Conservation (phyloP, 2,329 filamentous ascomycete species). For the Ophiostoma sp. region DNA sequence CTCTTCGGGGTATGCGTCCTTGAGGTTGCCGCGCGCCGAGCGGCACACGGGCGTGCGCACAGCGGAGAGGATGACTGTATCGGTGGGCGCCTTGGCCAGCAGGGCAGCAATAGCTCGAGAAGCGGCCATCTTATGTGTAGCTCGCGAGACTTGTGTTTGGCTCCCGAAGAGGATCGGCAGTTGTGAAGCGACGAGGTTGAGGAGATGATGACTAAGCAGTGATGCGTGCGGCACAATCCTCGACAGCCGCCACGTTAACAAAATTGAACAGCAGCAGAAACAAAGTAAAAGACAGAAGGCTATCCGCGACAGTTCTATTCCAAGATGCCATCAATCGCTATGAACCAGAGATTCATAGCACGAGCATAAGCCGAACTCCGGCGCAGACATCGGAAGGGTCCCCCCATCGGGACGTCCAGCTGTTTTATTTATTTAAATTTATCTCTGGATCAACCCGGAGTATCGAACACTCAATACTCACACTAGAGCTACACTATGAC, state of each 20-base stretch:
- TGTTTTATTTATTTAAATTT: background rate
- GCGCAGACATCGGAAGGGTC: slow-evolving; percentile 1
- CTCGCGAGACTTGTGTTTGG: background rate
- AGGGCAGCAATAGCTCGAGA: slow-evolving; percentile 67
- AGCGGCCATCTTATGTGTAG: slow-evolving; percentile 39
- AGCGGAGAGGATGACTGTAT: slow-evolving; percentile 85
- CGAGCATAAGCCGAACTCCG: background rate
- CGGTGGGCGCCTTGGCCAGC: slow-evolving; percentile 70
- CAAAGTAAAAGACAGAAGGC: background rate
- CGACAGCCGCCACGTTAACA: background rate
- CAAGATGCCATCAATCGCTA: background rate
- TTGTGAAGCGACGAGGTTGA: slow-evolving; percentile 8
- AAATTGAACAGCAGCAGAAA: background rate
- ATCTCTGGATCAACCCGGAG: background rate
- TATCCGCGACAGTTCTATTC: background rate
- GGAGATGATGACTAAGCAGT: background rate
- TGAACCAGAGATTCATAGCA: background rate
- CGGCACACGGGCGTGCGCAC: slow-evolving; percentile 82
- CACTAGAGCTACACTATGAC: background rate
- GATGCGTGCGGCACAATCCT: background rate
- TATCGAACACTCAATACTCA: background rate
- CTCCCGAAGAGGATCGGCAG: background rate
- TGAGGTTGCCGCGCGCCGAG: slow-evolving; percentile 74
- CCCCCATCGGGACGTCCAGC: background rate
- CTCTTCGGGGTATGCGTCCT: slow-evolving; percentile 87